Conservation (phyloP, 495 filamentous ascomycete genomes). For the Neurospora sp. region DNA sequence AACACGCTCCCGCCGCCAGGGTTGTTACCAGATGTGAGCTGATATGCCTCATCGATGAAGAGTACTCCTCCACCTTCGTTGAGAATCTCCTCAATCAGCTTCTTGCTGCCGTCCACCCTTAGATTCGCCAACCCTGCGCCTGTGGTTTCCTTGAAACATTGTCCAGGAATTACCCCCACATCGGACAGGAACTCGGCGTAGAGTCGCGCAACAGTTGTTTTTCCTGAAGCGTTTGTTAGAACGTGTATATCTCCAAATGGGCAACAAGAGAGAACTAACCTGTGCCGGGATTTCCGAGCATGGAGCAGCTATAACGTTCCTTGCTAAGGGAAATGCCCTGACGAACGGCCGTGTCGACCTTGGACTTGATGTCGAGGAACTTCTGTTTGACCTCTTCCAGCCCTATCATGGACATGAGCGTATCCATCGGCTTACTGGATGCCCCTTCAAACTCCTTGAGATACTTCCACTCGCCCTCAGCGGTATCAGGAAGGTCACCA, state of each 20-base stretch:
- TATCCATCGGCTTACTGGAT: constrained; percentile 48
- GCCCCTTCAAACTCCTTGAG: constrained; percentile 44
- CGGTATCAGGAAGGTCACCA: constrained; percentile 1
- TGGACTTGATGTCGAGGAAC: constrained; percentile 56
- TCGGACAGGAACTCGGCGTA: constrained; percentile 61
- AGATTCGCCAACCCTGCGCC: constrained; percentile 57
- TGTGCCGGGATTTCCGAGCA: constrained; percentile 76
- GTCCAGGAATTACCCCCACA: constrained; percentile 45
- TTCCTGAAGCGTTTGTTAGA: constrained; percentile 36
- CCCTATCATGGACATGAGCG: constrained; percentile 61
- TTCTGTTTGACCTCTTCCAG: constrained; percentile 59
- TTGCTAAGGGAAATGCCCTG: constrained; percentile 46
- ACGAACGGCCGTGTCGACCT: constrained; percentile 49
- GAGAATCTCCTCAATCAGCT: constrained; percentile 46
- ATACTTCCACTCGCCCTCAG: constrained; percentile 48
- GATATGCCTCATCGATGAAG: constrained; percentile 75
- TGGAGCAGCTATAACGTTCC: constrained; percentile 52
- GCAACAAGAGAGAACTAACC: constrained; percentile 32
- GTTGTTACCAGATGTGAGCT: constrained; percentile 48
- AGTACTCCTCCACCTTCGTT: constrained; percentile 56
- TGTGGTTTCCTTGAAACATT: constrained; percentile 55
- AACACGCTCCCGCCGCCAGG: constrained; percentile 51
- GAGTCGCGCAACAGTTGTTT: constrained; percentile 71
- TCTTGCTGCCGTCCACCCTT: constrained; percentile 48
- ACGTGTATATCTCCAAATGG: not conserved